Conservation (phyloP, 768 basidiomycete species). For the Pluteus cervinus region DNA sequence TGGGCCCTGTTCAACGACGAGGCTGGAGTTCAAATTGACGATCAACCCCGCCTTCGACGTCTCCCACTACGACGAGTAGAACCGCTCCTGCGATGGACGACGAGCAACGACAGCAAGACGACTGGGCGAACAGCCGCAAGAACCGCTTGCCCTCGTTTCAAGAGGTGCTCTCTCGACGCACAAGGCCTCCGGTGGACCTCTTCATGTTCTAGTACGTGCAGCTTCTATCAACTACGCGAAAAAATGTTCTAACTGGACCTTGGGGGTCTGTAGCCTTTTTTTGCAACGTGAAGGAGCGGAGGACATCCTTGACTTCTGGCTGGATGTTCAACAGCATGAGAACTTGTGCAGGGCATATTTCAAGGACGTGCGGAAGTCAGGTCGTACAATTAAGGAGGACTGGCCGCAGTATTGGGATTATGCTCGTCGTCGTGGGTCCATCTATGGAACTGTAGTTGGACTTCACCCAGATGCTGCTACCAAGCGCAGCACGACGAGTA, state of each 20-base stretch:
- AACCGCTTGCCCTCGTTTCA: conserved; percentile 82
- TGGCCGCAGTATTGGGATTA: conserved; percentile 99
- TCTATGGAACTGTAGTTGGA: conserved; percentile 87
- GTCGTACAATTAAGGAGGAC: conserved; percentile 87
- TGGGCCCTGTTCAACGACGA: too few relatives aligned
- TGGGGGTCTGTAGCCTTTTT: conserved; percentile 84
- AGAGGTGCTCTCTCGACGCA: conserved; percentile 87
- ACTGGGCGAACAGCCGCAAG: conserved; percentile 65
- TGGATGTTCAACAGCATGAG: conserved; percentile 99
- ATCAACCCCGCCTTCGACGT: conserved; percentile 10
- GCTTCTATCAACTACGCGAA: conserved; percentile 1
- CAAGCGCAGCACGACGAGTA: conserved; percentile 81
- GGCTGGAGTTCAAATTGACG: too few relatives aligned
- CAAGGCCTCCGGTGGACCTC: conserved; percentile 92
- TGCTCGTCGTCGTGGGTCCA: conserved; percentile 85
- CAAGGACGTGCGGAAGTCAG: conserved; percentile 96
- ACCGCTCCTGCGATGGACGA: conserved; percentile 29
- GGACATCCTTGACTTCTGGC: conserved; percentile 97
- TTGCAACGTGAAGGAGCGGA: conserved; percentile 94
- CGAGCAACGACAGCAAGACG: conserved; percentile 60
- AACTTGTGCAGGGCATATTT: conserved; percentile 98
- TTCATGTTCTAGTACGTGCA: conserved; percentile 96
- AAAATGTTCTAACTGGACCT: neutral
- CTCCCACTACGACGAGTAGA: conserved; percentile 10
- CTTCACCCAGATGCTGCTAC: conserved; percentile 51